These are phyloP conservation scores for Rubia yunnanensis DNA, from an alignment of 257 asterid species.

Conservation along the genomic window DNA sequence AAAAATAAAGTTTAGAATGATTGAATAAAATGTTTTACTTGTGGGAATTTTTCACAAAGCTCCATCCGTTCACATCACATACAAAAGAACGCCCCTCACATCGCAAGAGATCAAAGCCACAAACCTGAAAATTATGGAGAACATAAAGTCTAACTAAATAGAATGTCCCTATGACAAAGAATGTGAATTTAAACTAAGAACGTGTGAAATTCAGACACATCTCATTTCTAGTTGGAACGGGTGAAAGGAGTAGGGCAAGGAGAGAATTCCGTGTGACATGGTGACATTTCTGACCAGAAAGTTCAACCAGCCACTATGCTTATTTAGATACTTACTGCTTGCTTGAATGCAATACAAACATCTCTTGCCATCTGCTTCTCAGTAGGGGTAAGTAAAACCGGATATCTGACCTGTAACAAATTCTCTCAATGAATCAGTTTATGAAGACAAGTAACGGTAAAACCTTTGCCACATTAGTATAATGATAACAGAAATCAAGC, in stretches of 20 bases:
- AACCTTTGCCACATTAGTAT: not conserved
- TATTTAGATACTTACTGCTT: slow-evolving; percentile 57
- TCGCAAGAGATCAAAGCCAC: slow-evolving; percentile 98
- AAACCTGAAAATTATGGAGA: slow-evolving; percentile 51
- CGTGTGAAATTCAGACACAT: not conserved
- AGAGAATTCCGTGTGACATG: not conserved
- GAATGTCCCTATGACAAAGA: not conserved
- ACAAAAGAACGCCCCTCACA: slow-evolving; percentile 96
- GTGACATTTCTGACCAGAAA: not conserved
- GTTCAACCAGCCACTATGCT: not conserved
- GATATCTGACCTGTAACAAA: slow-evolving; percentile 74
- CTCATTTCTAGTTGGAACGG: not conserved
- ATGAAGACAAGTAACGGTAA: not conserved
- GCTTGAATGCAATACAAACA: slow-evolving; percentile 92
- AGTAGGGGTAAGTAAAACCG: slow-evolving; percentile 90
- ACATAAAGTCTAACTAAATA: not conserved
- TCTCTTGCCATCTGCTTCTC: slow-evolving; percentile 98
- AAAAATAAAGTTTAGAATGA: not conserved
- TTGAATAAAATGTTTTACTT: slow-evolving; percentile 36
- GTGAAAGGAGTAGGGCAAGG: not conserved
- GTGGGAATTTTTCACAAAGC: slow-evolving; percentile 94
- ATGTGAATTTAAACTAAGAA: not conserved
- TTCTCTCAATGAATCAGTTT: not conserved
- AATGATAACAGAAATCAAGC: not conserved
- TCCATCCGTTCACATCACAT: slow-evolving; percentile 98